Base-by-base conservation (phyloP, 805 yeast species). In the Starmerella cellae region DNA sequence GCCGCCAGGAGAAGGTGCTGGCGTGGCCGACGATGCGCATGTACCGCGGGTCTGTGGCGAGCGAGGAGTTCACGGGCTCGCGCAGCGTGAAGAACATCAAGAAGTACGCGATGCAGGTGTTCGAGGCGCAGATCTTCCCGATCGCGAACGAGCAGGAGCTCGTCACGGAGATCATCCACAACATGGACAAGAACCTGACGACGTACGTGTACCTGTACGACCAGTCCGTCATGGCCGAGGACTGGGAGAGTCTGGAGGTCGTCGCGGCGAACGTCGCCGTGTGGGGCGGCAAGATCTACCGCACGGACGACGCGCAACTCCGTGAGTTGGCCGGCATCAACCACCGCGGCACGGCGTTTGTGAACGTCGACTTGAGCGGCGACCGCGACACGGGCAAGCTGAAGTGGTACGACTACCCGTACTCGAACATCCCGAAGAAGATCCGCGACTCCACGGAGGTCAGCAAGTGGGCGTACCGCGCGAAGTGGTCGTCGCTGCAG, bases 201-300 rank as follows among this genome's bases (percentile, higher is more conserved):
- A 49, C 60, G 1, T 63, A 63, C 47, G 51, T 66, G 22, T 66
- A 60, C 46, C 55, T 66, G 29, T 60, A 64, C 41, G 69, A 66
- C 47, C 60, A 60, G 34, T 48, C 55, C 3, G 58, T 64, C 5
- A 55, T 56, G 34, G 43, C 55, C 18, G 69, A 65, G 44, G 69
- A 65, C 41, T 63, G 65, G 53, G 57, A 55, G 27, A 63, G 65
- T 1, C 52, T 65, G 35, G 52, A 53, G 40, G 53, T 56, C 23
- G 50, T 64, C 21, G 55, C 65, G 3, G n/a, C 39, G n/a, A 38
- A 39, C 17, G 40, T 55, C 39, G 41, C 42, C 5, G 36, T 27
- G 6, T 46, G 44, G 35, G 45, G 47, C 21, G 47, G 51, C 8
- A 46, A 38, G n/a, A 29, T 52, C 2, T 45, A 47, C 29, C 47